Percentiles rank a stretch among this genome's conserved stretches.
These are phyloP conservation scores for Ulmus americana DNA, from an alignment of 331 rosid species.

Conservation along the genomic window DNA sequence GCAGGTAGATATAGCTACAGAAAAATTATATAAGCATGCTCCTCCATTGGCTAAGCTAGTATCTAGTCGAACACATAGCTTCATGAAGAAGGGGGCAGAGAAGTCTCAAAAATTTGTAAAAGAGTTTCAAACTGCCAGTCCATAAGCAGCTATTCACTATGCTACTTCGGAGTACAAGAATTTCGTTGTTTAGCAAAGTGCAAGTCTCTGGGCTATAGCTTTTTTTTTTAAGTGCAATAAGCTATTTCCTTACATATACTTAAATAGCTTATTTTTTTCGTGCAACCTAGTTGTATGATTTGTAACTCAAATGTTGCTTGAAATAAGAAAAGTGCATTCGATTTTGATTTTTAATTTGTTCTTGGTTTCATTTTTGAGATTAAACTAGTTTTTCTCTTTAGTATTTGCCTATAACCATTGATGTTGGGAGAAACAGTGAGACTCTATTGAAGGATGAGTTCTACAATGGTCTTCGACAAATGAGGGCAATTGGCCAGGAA, in stretches of 20 bases:
- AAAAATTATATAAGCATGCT: no score
- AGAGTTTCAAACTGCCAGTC: no score
- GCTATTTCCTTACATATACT: constrained; percentile 12
- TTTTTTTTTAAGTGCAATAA: no score
- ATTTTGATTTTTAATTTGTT: not conserved
- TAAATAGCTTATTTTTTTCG: not conserved
- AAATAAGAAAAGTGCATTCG: not conserved
- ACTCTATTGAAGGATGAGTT: constrained; percentile 73
- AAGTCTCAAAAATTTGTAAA: no score
- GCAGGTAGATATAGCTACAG: no score
- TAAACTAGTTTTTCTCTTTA: constrained; percentile 22
- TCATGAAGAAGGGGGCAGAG: no score
- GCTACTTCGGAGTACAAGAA: no score
- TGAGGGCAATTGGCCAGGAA: constrained; percentile 94
- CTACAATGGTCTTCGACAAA: constrained; percentile 84
- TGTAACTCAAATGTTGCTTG: not conserved
- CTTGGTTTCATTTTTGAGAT: not conserved
- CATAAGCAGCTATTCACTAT: no score
- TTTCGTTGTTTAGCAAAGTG: no score
- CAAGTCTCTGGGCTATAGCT: no score
- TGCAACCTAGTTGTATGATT: not conserved
- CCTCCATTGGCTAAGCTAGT: no score
- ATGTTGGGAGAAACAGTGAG: constrained; percentile 93
- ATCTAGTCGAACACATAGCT: no score
- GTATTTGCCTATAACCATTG: constrained; percentile 97